A percentile compares a stretch with the other conserved stretches of the same genome.
Conservation (phyloP, 2,329 filamentous ascomycete species). For the Exophiala mesophila region DNA sequence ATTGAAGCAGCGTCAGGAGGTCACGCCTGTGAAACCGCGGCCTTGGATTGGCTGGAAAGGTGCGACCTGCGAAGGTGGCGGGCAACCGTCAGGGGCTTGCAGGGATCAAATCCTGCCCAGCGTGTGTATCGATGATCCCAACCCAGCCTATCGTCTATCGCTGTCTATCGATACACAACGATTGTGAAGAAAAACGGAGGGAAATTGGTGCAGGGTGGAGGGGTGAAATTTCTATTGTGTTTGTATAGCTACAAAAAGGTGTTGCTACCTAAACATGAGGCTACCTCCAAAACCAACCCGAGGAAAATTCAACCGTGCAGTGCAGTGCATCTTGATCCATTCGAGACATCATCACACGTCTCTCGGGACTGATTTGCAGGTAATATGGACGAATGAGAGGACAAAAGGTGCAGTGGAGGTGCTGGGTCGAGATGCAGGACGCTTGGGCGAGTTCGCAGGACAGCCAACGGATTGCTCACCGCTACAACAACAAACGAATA, state of each 20-base stretch:
- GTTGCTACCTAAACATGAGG: background rate
- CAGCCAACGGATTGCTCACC: constrained; percentile 17
- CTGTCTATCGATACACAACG: constrained; percentile 21
- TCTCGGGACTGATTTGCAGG: constrained; percentile 16
- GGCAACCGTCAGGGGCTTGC: background rate
- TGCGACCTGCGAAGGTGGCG: constrained; percentile 1
- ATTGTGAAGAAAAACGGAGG: background rate
- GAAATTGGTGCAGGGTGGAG: background rate
- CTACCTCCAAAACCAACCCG: background rate
- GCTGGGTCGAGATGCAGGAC: background rate
- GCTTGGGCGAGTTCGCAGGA: constrained; percentile 7
- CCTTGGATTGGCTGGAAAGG: constrained; percentile 4
- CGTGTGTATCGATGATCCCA: background rate
- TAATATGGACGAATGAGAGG: constrained; percentile 11
- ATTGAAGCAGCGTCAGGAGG: constrained; percentile 19
- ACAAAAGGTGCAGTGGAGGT: background rate
- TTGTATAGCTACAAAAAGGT: background rate
- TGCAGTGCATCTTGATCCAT: constrained; percentile 8
- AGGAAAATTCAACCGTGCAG: background rate
- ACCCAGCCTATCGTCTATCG: constrained; percentile 13
- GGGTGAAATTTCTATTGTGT: too few relatives aligned
- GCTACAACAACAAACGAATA: constrained; percentile 10
- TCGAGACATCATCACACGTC: constrained; percentile 10
- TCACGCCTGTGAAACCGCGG: constrained; percentile 15
- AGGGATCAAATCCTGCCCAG: constrained; percentile 5